Conservation (phyloP, 2,329 filamentous ascomycete genomes). For the Diaporthe ampelina region DNA sequence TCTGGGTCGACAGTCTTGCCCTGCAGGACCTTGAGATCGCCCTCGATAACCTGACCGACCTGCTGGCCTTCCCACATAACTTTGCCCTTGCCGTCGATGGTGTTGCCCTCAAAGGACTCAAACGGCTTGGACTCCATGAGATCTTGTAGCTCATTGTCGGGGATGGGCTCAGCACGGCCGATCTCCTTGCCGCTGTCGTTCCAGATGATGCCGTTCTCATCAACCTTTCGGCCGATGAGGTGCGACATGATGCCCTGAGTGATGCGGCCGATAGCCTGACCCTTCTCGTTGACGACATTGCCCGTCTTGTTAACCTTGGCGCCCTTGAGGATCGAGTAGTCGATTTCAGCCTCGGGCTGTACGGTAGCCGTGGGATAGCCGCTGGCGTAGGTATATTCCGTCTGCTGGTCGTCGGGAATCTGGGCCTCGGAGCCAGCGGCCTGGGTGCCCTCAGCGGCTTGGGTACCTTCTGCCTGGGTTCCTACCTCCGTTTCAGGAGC, state of each 20-base stretch:
- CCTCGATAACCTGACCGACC: slow-evolving; percentile 73
- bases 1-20: slow-evolving; percentile 78
- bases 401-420: slow-evolving; percentile 39
- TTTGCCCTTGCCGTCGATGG: slow-evolving; percentile 66
- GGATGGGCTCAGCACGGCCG: slow-evolving; percentile 75
- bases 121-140: slow-evolving; percentile 64
- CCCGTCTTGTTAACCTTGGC: slow-evolving; percentile 72
- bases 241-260: slow-evolving; percentile 74
- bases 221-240: slow-evolving; percentile 73
- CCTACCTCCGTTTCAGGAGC: slow-evolving; percentile 34
- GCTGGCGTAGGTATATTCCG: slow-evolving; percentile 33
- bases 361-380: slow-evolving; percentile 41
- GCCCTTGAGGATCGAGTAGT: slow-evolving; percentile 65
- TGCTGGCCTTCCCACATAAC: slow-evolving; percentile 66
- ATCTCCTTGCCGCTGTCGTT: slow-evolving; percentile 78
- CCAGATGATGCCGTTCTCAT: slow-evolving; percentile 79
- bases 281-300: slow-evolving; percentile 68
- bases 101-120: slow-evolving; percentile 69
- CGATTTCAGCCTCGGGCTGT: slow-evolving; percentile 53
- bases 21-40: slow-evolving; percentile 73
- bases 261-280: slow-evolving; percentile 71
- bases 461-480: slow-evolving; percentile 33
- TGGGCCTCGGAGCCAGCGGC: slow-evolving; percentile 44
- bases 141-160: slow-evolving; percentile 66
- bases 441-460: slow-evolving; percentile 34